These are phyloP conservation scores for Aspergillus mulundensis DNA, from an alignment of 495 filamentous ascomycete genomes.

Conservation along the genomic window DNA sequence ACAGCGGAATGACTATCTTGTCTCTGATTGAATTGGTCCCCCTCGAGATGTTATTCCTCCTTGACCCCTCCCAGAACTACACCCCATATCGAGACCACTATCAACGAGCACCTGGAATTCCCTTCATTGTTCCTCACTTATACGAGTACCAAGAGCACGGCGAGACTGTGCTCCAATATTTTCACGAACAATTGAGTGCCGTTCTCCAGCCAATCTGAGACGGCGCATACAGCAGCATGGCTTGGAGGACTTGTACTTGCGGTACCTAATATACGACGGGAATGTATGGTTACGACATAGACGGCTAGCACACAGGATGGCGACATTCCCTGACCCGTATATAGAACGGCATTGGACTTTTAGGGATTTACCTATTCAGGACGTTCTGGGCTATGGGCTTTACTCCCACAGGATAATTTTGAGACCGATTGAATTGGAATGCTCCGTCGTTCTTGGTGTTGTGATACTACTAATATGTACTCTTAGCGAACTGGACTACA, in stretches of 20 bases:
- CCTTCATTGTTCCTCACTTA: slow-evolving; percentile 39
- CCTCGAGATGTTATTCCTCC: slow-evolving; percentile 22
- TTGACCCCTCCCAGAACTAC: slow-evolving; percentile 31
- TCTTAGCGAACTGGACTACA: neutral
- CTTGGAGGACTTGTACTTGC: neutral
- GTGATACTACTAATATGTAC: neutral
- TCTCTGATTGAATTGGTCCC: slow-evolving; percentile 25
- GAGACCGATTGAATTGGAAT: neutral
- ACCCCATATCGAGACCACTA: slow-evolving; percentile 35
- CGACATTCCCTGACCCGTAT: neutral
- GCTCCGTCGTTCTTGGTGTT: neutral
- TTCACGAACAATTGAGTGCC: slow-evolving; percentile 26
- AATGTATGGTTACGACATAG: neutral
- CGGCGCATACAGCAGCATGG: no score
- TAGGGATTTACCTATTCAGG: no score
- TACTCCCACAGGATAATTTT: neutral
- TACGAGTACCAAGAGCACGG: slow-evolving; percentile 33
- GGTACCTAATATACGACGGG: neutral
- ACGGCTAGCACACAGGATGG: neutral
- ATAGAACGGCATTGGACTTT: neutral
- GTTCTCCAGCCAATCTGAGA: neutral
- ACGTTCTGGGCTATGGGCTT: no score
- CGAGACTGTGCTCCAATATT: slow-evolving; percentile 24
- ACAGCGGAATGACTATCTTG: slow-evolving; percentile 16
- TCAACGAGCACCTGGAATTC: slow-evolving; percentile 30